Percentiles rank a stretch among this genome's conserved stretches.
These are phyloP conservation scores for Saturnispora saitoi DNA, from an alignment of 805 yeast genomes.

Conservation along the genomic window DNA sequence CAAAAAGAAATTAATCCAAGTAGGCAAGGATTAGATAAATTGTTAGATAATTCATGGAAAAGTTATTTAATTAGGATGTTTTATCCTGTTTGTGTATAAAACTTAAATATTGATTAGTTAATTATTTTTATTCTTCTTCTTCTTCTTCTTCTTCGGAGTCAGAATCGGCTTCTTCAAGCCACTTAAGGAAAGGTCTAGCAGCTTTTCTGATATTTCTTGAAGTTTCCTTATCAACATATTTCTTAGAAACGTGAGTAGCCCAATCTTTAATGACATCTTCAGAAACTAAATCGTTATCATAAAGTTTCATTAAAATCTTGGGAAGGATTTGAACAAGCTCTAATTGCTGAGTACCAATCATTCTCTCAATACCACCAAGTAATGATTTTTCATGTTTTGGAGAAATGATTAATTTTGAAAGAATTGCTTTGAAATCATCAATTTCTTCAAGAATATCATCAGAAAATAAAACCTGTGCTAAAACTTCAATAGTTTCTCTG, in stretches of 20 bases:
- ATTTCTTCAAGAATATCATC: conserved; percentile 68
- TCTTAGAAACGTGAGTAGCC: conserved; percentile 89
- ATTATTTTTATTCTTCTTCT: conserved; percentile 21
- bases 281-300: conserved; percentile 73
- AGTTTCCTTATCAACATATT: conserved; percentile 84
- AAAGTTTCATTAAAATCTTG: conserved; percentile 70
- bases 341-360: conserved; percentile 74
- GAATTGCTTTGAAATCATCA: conserved; percentile 70
- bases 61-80: conserved; percentile 1
- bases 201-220: conserved; percentile 93
- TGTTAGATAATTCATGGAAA: conserved; percentile 1
- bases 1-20: conserved; percentile 11
- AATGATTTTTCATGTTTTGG: conserved; percentile 76
- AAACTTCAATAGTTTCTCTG: conserved; percentile 76
- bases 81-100: conserved; percentile 7
- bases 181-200: conserved; percentile 88
- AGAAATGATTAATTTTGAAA: conserved; percentile 63
- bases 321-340: conserved; percentile 63
- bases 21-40: neutral
- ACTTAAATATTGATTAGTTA: neutral
- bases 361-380: conserved; percentile 93
- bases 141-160: conserved; percentile 60
- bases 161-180: conserved; percentile 92
- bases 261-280: conserved; percentile 77
- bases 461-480: conserved; percentile 83